Evolutionary conservation across 73 alveolate species (phyloP).

Genomic region (Symbiodinium natans): DNA sequence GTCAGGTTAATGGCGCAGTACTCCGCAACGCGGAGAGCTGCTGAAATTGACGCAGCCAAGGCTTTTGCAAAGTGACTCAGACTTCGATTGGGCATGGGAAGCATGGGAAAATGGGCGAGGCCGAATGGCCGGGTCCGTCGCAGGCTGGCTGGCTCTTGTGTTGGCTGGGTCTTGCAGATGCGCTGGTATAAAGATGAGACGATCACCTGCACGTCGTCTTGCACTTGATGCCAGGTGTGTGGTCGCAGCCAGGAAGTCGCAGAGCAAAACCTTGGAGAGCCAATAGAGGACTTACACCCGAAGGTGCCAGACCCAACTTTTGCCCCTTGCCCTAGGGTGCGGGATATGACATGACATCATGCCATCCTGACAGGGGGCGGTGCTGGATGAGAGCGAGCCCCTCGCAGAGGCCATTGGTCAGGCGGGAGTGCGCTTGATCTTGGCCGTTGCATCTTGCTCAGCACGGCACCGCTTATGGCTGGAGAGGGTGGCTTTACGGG

Average conservation of each 20-base stretch:
- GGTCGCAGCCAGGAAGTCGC: not conserved
- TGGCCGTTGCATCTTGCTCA: not conserved
- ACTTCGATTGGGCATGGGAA: too few species aligned
- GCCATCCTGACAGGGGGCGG: not conserved
- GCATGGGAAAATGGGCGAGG: too few species aligned
- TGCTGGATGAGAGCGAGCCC: not conserved
- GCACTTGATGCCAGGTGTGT: not conserved
- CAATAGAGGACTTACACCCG: not conserved
- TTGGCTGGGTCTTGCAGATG: too few species aligned
- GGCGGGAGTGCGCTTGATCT: not conserved
- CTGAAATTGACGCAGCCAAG: not conserved
- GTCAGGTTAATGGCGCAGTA: not conserved
- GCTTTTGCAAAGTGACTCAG: not conserved
- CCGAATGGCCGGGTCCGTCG: not conserved
- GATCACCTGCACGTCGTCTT: not conserved
- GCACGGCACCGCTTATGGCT: too few species aligned
- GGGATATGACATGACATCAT: too few species aligned
- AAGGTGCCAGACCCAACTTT: not conserved
- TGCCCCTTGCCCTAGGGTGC: too few species aligned
- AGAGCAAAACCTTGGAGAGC: not conserved
- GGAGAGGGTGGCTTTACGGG: too few species aligned
- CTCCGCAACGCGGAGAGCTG: not conserved
- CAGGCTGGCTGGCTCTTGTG: too few species aligned
- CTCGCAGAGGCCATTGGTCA: constrained; percentile 3
- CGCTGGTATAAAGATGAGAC: too few species aligned